phyloP scores from a whole-genome alignment of 495 filamentous ascomycete species.

The Tuber brumale region DNA sequence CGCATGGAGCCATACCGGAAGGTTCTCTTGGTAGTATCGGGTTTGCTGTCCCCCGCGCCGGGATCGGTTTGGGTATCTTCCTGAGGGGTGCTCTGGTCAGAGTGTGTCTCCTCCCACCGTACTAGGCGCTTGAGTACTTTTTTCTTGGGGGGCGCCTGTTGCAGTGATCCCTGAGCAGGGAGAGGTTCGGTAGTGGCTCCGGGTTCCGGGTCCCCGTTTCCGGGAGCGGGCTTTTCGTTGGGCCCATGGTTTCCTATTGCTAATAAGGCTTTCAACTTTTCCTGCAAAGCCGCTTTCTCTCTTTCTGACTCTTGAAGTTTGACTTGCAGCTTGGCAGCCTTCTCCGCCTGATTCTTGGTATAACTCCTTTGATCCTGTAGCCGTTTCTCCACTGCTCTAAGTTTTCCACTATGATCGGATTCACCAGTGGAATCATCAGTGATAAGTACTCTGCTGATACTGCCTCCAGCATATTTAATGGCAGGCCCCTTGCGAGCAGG shows the following conservation, averaged over 20 bases:
- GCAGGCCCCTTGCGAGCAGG: constrained; percentile 26
- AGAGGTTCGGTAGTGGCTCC: constrained; percentile 4
- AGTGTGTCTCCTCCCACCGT: constrained; percentile 5
- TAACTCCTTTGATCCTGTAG: constrained; percentile 30
- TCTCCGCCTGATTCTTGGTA: constrained; percentile 33
- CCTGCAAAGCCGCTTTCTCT: constrained; percentile 17
- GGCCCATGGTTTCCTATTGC: background rate
- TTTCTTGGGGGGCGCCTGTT: constrained; percentile 16
- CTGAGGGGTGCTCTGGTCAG: background rate
- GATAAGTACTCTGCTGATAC: constrained; percentile 4
- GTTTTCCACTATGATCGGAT: constrained; percentile 7
- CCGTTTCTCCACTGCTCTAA: constrained; percentile 10
- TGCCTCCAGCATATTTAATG: constrained; percentile 26
- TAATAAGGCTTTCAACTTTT: constrained; percentile 8
- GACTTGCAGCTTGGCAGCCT: constrained; percentile 16
- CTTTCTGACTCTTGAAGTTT: constrained; percentile 18
- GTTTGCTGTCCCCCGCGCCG: background rate
- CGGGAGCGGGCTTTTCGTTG: background rate
- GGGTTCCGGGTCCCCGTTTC: constrained; percentile 10
- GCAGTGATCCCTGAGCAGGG: background rate
- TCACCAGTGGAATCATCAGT: constrained; percentile 13
- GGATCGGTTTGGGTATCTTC: background rate
- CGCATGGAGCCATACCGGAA: constrained; percentile 17
- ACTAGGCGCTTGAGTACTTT: constrained; percentile 20
- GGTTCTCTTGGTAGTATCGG: background rate